Percentiles rank a stretch among this genome's conserved stretches.
These are phyloP conservation scores for Nemania sp. DNA, from an alignment of 2,329 filamentous ascomycete genomes.

Conservation along the genomic window DNA sequence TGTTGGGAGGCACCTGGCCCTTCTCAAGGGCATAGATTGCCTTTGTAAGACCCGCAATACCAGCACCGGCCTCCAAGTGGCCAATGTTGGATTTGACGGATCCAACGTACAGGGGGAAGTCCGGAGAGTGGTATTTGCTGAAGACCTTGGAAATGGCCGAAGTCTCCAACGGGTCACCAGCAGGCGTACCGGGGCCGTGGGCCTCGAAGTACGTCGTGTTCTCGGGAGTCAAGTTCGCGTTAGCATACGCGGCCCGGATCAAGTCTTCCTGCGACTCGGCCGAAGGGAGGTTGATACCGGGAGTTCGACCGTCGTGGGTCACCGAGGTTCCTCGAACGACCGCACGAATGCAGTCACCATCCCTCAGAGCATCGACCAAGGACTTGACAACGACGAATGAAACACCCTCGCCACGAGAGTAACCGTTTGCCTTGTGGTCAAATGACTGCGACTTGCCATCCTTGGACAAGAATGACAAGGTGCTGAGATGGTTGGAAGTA, in stretches of 20 bases:
- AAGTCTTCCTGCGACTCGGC: conserved; percentile 41
- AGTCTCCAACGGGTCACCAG: conserved; percentile 48
- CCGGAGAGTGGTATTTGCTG: conserved; percentile 25
- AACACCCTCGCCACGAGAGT: conserved; percentile 54
- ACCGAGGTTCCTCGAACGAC: conserved; percentile 45
- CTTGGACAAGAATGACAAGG: conserved; percentile 34
- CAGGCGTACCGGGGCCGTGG: conserved; percentile 44
- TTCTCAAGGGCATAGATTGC: conserved; percentile 33
- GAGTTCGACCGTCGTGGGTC: conserved; percentile 51
- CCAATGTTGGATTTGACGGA: conserved; percentile 39
- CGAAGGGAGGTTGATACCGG: conserved; percentile 43
- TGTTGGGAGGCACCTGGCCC: conserved; percentile 36
- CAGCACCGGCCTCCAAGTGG: conserved; percentile 35
- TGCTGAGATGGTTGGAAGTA: conserved; percentile 38
- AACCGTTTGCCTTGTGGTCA: conserved; percentile 37
- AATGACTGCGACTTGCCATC: conserved; percentile 37
- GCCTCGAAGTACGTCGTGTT: conserved; percentile 44
- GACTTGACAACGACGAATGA: conserved; percentile 52
- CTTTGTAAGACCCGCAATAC: conserved; percentile 38
- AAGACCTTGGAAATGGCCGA: conserved; percentile 42
- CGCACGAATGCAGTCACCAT: conserved; percentile 47
- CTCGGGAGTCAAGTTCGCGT: conserved; percentile 35
- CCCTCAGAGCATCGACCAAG: conserved; percentile 49
- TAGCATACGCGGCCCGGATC: conserved; percentile 41
- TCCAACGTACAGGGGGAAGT: conserved; percentile 32